A percentile compares a stretch with the other conserved stretches of the same genome.
Conservation (phyloP, 495 filamentous ascomycete genomes). For the Beverwykella pulmonaria region DNA sequence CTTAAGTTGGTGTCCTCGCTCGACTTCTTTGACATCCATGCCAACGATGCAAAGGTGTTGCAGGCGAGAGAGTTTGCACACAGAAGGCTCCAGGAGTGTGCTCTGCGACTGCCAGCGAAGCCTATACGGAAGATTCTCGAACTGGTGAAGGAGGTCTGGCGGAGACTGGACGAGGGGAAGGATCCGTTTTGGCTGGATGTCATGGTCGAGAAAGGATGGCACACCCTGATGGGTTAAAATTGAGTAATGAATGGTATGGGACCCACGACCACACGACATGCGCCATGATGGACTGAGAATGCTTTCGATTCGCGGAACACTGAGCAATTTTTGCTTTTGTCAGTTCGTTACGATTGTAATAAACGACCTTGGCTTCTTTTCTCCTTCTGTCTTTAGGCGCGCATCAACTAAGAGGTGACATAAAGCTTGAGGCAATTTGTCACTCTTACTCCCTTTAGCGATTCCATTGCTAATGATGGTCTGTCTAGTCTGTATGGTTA, state of each 20-base stretch:
- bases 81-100: conserved; percentile 52
- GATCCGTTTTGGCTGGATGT: conserved; percentile 59
- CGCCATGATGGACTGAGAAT: not conserved
- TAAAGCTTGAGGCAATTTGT: no score
- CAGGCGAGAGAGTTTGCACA: conserved; percentile 53
- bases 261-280: not conserved
- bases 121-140: conserved; percentile 54
- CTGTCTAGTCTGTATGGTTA: no score
- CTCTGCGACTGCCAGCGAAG: conserved; percentile 57
- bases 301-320: not conserved
- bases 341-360: no score
- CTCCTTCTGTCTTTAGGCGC: no score
- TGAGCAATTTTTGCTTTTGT: no score
- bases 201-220: conserved; percentile 61
- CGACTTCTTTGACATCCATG: conserved; percentile 44
- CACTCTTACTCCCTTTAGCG: no score
- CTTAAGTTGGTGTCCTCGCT: conserved; percentile 48
- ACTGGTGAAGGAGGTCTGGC: conserved; percentile 58
- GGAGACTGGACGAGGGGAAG: conserved; percentile 49
- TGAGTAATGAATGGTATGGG: not conserved
- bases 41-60: conserved; percentile 54
- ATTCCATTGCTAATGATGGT: no score
- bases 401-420: no score
- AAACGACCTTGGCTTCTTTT: no score
- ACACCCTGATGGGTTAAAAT: conserved; percentile 59